Conservation (phyloP, 768 basidiomycete species). For the Lyophyllum decastes region DNA sequence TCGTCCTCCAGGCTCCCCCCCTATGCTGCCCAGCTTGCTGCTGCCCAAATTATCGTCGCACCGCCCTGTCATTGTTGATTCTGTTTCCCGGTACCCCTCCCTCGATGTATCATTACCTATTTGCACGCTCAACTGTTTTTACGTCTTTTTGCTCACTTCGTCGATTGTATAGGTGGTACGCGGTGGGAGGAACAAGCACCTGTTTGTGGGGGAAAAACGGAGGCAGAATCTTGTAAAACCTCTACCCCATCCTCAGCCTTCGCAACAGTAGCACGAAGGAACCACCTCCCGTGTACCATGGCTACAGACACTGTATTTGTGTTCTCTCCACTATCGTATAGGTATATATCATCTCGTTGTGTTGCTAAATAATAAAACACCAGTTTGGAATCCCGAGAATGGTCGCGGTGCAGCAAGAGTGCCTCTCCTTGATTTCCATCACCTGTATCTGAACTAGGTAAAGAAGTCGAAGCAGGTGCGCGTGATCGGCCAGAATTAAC, state of each 20-base stretch:
- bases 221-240: not conserved
- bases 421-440: not conserved
- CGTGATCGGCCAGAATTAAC: not conserved
- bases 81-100: not conserved
- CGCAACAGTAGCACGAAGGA: not conserved
- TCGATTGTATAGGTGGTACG: not conserved
- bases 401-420: not conserved
- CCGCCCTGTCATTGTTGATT: not conserved
- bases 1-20: not conserved
- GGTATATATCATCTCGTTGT: slow-evolving; percentile 5
- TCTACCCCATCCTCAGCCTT: not conserved
- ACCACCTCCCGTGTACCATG: not conserved
- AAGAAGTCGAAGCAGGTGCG: not conserved
- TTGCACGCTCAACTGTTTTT: slow-evolving; percentile 2
- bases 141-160: not conserved
- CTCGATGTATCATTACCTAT: slow-evolving; percentile 16
- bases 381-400: not conserved
- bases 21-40: not conserved
- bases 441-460: not conserved
- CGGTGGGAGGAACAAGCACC: not conserved
- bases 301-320: slow-evolving; percentile 7
- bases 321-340: slow-evolving; percentile 8
- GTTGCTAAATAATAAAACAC: slow-evolving; percentile 2
- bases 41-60: not conserved
- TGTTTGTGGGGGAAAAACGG: not conserved